Conservation (phyloP, 2,329 filamentous ascomycete genomes). For the Penicillium sp. region DNA sequence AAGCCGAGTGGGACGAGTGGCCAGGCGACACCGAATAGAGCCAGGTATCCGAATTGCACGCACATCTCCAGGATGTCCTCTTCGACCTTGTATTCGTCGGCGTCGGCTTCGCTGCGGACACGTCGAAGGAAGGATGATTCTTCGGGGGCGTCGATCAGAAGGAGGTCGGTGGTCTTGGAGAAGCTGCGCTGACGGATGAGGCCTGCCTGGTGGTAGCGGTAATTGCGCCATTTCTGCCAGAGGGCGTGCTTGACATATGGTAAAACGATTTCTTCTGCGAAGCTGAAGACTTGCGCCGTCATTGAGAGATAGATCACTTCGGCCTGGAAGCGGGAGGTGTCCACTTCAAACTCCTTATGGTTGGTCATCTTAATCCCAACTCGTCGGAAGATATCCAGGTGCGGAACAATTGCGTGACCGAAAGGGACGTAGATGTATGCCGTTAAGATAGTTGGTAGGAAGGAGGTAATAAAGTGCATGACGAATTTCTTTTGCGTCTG, state of each 20-base stretch:
- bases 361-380: slow-evolving; percentile 46
- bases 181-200: slow-evolving; percentile 37
- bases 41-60: slow-evolving; percentile 84
- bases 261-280: slow-evolving; percentile 79
- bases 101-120: slow-evolving; percentile 78
- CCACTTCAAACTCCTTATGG: slow-evolving; percentile 71
- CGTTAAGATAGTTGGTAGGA: slow-evolving; percentile 87
- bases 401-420: slow-evolving; percentile 77
- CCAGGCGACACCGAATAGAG: slow-evolving; percentile 92
- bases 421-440: slow-evolving; percentile 96
- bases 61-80: slow-evolving; percentile 92
- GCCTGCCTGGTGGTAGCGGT: slow-evolving; percentile 22
- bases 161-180: slow-evolving; percentile 47
- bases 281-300: slow-evolving; percentile 87
- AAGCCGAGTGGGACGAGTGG: slow-evolving; percentile 88
- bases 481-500: slow-evolving; percentile 93
- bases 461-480: slow-evolving; percentile 95
- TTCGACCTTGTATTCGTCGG: slow-evolving; percentile 85
- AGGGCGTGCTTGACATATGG: slow-evolving; percentile 81
- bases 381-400: slow-evolving; percentile 77
- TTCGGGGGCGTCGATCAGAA: slow-evolving; percentile 67
- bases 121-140: slow-evolving; percentile 79
- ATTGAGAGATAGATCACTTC: slow-evolving; percentile 97
- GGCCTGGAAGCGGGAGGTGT: slow-evolving; percentile 77
- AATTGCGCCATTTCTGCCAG: slow-evolving; percentile 66